phyloP scores from a whole-genome alignment of 2,329 filamentous ascomycete species.

The Fusarium tuaranense region DNA sequence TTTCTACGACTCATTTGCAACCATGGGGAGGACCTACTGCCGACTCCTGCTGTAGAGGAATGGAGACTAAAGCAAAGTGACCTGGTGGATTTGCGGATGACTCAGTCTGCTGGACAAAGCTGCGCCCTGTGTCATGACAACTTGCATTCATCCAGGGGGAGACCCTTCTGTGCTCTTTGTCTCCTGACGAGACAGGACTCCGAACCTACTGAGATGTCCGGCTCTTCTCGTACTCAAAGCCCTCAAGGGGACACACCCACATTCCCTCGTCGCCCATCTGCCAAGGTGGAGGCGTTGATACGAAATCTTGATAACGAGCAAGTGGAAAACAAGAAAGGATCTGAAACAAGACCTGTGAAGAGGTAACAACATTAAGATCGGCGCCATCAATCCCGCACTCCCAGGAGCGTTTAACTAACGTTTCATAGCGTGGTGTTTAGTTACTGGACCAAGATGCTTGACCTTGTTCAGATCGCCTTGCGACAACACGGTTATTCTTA shows the following conservation, averaged over 20 bases:
- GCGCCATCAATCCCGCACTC: too few relatives aligned
- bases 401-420: constrained; percentile 14
- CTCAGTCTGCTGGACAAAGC: background rate
- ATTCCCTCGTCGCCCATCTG: background rate
- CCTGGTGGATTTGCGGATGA: background rate
- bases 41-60: fast-evolving
- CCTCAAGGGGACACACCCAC: background rate
- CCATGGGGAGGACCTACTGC: constrained; percentile 12
- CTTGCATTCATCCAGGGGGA: fast-evolving
- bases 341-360: background rate
- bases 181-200: background rate
- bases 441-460: background rate
- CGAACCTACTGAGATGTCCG: fast-evolving
- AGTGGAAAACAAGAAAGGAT: fast-evolving
- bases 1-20: constrained; percentile 16
- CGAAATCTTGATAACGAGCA: background rate
- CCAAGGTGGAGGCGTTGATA: background rate
- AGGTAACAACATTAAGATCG: background rate
- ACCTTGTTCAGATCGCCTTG: background rate
- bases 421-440: background rate
- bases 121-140: background rate
- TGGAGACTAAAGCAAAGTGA: background rate
- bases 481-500: background rate
- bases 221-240: background rate
- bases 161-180: background rate